These are phyloP conservation scores for Radiomyces spectabilis DNA, from an alignment of 192 early-diverging fungal genomes.

Conservation along the genomic window DNA sequence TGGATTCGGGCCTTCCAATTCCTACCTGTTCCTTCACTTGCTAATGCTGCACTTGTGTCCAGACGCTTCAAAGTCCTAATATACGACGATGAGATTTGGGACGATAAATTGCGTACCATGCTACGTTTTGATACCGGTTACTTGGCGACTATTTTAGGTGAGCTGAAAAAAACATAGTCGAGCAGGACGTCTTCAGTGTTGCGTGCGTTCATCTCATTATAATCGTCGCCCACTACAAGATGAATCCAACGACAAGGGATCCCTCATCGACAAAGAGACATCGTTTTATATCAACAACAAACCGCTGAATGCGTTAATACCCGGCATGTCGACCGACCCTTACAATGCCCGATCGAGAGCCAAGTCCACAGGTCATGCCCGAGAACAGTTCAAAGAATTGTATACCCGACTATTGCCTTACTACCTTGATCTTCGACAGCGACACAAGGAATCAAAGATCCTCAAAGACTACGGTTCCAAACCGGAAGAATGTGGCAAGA, in stretches of 20 bases:
- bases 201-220: too few species aligned
- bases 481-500: slow-evolving; percentile 50
- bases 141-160: slow-evolving; percentile 13
- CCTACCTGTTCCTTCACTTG: slow-evolving; percentile 36
- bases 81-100: slow-evolving; percentile 73
- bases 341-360: slow-evolving; percentile 36
- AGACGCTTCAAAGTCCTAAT: slow-evolving; percentile 72
- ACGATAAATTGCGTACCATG: slow-evolving; percentile 44
- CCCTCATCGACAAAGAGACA: slow-evolving; percentile 1
- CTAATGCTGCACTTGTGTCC: slow-evolving; percentile 49
- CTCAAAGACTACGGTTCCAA: slow-evolving; percentile 61
- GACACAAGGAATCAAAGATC: slow-evolving; percentile 59
- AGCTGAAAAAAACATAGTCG: too few species aligned
- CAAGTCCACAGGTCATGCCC: slow-evolving; percentile 38
- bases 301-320: slow-evolving; percentile 27
- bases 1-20: slow-evolving; percentile 36
- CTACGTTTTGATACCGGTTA: slow-evolving; percentile 9
- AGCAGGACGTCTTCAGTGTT: too few species aligned
- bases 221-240: too few species aligned
- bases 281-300: slow-evolving; percentile 26
- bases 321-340: slow-evolving; percentile 39
- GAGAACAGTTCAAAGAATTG: slow-evolving; percentile 56
- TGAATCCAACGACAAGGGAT: not conserved
- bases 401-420: slow-evolving; percentile 59
- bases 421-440: slow-evolving; percentile 59